Evolutionary conservation across 495 filamentous ascomycete species (phyloP).

Genomic region (Penicillium fimorum): DNA sequence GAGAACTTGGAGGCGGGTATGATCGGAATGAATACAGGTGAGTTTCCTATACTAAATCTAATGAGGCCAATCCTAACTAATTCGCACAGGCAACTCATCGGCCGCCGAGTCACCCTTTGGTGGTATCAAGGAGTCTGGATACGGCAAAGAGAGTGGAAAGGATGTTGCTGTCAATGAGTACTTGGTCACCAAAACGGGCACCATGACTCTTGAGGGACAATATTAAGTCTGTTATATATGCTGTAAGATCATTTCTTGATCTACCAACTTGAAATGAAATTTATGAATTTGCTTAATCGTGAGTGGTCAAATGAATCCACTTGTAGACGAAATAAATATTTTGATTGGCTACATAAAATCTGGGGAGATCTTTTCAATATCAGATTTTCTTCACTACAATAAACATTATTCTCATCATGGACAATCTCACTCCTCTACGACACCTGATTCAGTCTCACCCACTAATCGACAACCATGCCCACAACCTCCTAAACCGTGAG

Average conservation of each 20-base stretch:
- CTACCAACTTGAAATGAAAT: background rate
- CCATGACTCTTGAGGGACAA: slow-evolving; percentile 60
- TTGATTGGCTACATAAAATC: background rate
- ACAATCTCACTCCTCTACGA: slow-evolving; percentile 35
- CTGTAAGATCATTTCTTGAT: background rate
- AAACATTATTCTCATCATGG: slow-evolving; percentile 23
- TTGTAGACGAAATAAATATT: background rate
- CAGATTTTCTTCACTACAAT: slow-evolving; percentile 1
- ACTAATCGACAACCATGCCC: slow-evolving; percentile 86
- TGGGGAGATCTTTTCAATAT: background rate
- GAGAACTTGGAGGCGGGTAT: slow-evolving; percentile 76
- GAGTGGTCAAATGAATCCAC: background rate
- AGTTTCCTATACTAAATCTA: slow-evolving; percentile 4
- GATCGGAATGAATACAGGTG: slow-evolving; percentile 69
- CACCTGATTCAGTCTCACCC: slow-evolving; percentile 62
- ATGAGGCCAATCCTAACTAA: background rate
- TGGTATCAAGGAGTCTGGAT: slow-evolving; percentile 73
- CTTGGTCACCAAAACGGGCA: slow-evolving; percentile 70
- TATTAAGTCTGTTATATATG: slow-evolving; percentile 29
- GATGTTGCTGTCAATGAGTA: slow-evolving; percentile 70
- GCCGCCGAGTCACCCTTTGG: slow-evolving; percentile 73
- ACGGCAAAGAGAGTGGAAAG: slow-evolving; percentile 74
- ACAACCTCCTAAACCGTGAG: slow-evolving; percentile 61
- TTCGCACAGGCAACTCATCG: slow-evolving; percentile 53
- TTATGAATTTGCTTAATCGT: background rate